These are phyloP conservation scores for Maudiozyma saulgeensis DNA, from an alignment of 805 yeast species.

Conservation along the genomic window DNA sequence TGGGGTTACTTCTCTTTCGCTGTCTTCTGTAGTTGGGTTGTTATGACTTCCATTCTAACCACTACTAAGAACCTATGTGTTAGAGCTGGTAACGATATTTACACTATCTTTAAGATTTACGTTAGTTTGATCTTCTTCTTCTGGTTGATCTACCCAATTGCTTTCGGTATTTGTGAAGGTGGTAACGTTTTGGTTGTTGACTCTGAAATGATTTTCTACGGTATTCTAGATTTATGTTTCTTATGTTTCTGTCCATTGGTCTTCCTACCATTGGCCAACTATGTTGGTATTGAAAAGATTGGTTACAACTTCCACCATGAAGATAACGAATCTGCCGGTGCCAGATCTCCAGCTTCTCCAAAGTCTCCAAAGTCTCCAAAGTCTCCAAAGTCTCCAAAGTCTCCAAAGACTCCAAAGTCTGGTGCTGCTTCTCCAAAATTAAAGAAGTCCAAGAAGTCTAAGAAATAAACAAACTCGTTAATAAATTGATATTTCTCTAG, in stretches of 20 bases:
- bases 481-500: background rate
- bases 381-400: slow-evolving; percentile 9
- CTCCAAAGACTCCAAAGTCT: slow-evolving; percentile 6
- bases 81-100: slow-evolving; percentile 16
- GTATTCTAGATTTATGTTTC: slow-evolving; percentile 43
- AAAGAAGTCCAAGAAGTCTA: slow-evolving; percentile 12
- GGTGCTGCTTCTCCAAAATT: slow-evolving; percentile 5
- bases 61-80: slow-evolving; percentile 18
- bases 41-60: slow-evolving; percentile 16
- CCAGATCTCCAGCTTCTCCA: background rate
- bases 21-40: slow-evolving; percentile 16
- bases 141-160: slow-evolving; percentile 34
- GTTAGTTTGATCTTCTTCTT: slow-evolving; percentile 26
- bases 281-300: slow-evolving; percentile 19
- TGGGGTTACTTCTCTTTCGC: slow-evolving; percentile 45
- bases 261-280: slow-evolving; percentile 15
- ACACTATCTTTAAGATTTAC: slow-evolving; percentile 13
- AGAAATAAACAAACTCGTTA: slow-evolving; percentile 2
- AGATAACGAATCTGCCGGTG: slow-evolving; percentile 4
- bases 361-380: slow-evolving; percentile 5
- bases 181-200: slow-evolving; percentile 53
- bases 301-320: slow-evolving; percentile 7
- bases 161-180: slow-evolving; percentile 40
- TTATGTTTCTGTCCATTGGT: slow-evolving; percentile 28
- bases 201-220: slow-evolving; percentile 50